Percentiles rank a stretch among this genome's conserved stretches.
These are phyloP conservation scores for Neonectria hederae DNA, from an alignment of 2,329 filamentous ascomycete genomes.

Conservation along the genomic window DNA sequence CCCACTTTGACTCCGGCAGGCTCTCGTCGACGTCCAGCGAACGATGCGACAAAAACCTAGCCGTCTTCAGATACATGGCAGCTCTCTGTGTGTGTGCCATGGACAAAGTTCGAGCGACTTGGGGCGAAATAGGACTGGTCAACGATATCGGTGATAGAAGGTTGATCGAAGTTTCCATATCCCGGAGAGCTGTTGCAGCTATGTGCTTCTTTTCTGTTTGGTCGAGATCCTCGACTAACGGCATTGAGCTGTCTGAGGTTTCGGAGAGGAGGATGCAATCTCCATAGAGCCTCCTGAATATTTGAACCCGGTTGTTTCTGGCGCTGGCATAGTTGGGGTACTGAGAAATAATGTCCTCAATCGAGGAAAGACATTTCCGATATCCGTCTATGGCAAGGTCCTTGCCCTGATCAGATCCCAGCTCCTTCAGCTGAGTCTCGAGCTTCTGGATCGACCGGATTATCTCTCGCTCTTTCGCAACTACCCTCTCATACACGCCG, in stretches of 20 bases:
- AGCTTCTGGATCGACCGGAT: slow-evolving; percentile 63
- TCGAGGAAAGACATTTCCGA: slow-evolving; percentile 54
- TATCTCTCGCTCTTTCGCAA: slow-evolving; percentile 62
- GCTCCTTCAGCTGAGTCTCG: slow-evolving; percentile 62
- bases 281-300: slow-evolving; percentile 68
- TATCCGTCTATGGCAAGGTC: slow-evolving; percentile 57
- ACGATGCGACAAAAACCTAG: slow-evolving; percentile 57
- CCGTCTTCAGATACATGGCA: slow-evolving; percentile 68
- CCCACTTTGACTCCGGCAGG: slow-evolving; percentile 60
- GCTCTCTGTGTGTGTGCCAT: slow-evolving; percentile 78
- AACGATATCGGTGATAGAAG: slow-evolving; percentile 65
- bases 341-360: slow-evolving; percentile 65
- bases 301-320: slow-evolving; percentile 79
- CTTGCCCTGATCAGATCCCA: slow-evolving; percentile 48
- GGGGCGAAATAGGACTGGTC: slow-evolving; percentile 66
- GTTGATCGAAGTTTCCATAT: slow-evolving; percentile 67
- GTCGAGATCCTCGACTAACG: slow-evolving; percentile 52
- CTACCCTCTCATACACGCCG: slow-evolving; percentile 60
- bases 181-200: slow-evolving; percentile 56
- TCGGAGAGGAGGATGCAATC: slow-evolving; percentile 63
- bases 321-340: slow-evolving; percentile 76
- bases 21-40: slow-evolving; percentile 50
- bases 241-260: slow-evolving; percentile 50
- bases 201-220: slow-evolving; percentile 50
- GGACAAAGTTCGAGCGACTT: slow-evolving; percentile 72